Base-by-base conservation (phyloP, 1,284 basidiomycete species). In the Phylloboletellus chloephorus region DNA sequence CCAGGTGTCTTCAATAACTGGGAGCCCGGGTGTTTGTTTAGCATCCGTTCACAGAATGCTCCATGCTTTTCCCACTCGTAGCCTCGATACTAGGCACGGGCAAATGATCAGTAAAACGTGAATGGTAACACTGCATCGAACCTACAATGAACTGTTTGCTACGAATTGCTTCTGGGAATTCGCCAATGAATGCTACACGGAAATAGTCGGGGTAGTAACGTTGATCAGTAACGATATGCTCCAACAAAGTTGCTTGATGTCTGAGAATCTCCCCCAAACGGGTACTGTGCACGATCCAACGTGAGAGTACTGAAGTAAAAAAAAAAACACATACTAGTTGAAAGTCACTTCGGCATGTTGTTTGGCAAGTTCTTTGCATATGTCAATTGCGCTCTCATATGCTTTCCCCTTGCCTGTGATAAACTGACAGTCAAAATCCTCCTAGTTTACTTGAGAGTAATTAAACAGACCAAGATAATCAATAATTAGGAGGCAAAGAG, bases 191-290 rank as follows among this genome's bases (percentile, higher is more conserved):
- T 3, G 88, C 85, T 10, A 98, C 90, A 36, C 90, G 74, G 72
- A 95, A 98, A 66, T 95, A 97, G 53, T 92, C 88, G 5, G 88
- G 79, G 56, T 90, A 91, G 49, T 88, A 87, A 25, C 91, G 78
- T 49, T 86, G 79, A 34, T 90, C 80, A 5, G 74, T 78, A 19
- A 90, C 81, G 44, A 94, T 93, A 51, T 85, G 83, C 49, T 92
- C 88, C 46, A 89, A 70, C 6, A 94, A 70, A 17, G 78, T 77
- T 10, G 91, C 88, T 65, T 94, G 83, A 57, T 94, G 88, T 25
- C 76, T 73, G 26, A 94, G 69, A 35, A 95, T 84, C 59, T 94
- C 91, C 0, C 89, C 80, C 7, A 95, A 70, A 41, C 89, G 83
- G 15, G 71, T 72, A 50, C 88, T 90, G 33, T 36, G 30, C 32